Conservation (phyloP, 305 asterid genomes). For the Fraxinus velutina region DNA sequence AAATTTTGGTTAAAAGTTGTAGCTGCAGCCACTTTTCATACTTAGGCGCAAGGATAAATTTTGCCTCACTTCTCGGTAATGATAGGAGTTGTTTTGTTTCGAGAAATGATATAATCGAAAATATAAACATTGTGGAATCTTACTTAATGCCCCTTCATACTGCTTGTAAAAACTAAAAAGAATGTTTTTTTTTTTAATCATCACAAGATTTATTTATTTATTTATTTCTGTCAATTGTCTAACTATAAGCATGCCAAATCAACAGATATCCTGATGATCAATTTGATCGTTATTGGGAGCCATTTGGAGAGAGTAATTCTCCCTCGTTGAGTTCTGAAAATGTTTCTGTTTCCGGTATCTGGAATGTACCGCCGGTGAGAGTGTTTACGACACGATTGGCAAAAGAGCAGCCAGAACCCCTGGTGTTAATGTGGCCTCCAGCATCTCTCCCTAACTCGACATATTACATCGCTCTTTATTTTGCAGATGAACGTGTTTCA, state of each 20-base stretch:
- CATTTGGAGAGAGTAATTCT: constrained; percentile 50
- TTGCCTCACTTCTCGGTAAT: neutral
- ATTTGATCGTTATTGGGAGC: constrained; percentile 78
- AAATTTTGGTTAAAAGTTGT: neutral
- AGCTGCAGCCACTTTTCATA: neutral
- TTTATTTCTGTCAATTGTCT: neutral
- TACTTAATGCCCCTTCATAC: neutral
- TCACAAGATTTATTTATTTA: neutral
- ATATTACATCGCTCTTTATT: constrained; percentile 70
- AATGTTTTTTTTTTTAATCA: neutral
- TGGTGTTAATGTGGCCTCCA: constrained; percentile 71
- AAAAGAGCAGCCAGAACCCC: constrained; percentile 38
- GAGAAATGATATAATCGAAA: neutral
- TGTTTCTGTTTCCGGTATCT: constrained; percentile 67
- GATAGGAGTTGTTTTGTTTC: neutral
- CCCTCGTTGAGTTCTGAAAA: constrained; percentile 33
- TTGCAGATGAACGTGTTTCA: constrained; percentile 56
- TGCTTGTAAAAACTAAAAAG: neutral
- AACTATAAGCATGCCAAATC: neutral
- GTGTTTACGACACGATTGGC: constrained; percentile 57
- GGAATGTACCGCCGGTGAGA: constrained; percentile 77
- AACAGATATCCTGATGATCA: constrained; percentile 80
- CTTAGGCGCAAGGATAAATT: neutral
- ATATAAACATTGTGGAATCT: neutral
- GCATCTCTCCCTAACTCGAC: constrained; percentile 39